phyloP scores from a whole-genome alignment of 1,284 basidiomycete species.

The Fomitopsis palustris region DNA sequence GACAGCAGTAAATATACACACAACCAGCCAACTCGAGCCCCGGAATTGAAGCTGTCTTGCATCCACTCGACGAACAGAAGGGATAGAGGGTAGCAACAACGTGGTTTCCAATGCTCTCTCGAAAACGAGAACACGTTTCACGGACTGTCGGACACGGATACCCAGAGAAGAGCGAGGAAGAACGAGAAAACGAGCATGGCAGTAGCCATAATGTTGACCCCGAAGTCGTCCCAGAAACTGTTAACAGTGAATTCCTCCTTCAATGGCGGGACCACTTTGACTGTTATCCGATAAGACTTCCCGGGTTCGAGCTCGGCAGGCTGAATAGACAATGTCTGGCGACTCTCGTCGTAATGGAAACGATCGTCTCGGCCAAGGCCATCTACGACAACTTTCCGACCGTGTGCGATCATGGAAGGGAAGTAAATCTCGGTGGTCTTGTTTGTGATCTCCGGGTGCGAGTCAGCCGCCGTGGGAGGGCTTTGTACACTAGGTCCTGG shows the following conservation, averaged over 20 bases:
- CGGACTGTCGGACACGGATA: background rate
- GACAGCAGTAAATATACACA: too few species aligned
- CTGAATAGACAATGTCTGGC: slow-evolving; percentile 69
- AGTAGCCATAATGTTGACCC: slow-evolving; percentile 19
- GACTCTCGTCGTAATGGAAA: slow-evolving; percentile 50
- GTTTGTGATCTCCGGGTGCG: slow-evolving; percentile 39
- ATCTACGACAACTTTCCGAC: slow-evolving; percentile 52
- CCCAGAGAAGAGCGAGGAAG: slow-evolving; percentile 1
- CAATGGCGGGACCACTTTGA: slow-evolving; percentile 54
- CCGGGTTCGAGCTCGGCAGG: slow-evolving; percentile 41
- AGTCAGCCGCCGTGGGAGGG: slow-evolving; percentile 33
- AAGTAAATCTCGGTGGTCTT: slow-evolving; percentile 80
- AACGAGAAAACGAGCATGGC: slow-evolving; percentile 13
- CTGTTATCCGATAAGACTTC: slow-evolving; percentile 42
- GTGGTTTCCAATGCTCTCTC: background rate
- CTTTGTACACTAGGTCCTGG: slow-evolving; percentile 20
- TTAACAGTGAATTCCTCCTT: slow-evolving; percentile 52
- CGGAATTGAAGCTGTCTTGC: too few species aligned
- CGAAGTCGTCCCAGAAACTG: slow-evolving; percentile 63
- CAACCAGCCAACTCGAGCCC: too few species aligned
- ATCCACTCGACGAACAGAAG: too few species aligned
- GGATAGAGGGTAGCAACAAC: background rate
- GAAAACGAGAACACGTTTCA: background rate
- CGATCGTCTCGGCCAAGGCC: slow-evolving; percentile 47
- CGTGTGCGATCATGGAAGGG: slow-evolving; percentile 58